phyloP scores from a whole-genome alignment of 495 filamentous ascomycete species.

The Talaromyces nanjingensis region DNA sequence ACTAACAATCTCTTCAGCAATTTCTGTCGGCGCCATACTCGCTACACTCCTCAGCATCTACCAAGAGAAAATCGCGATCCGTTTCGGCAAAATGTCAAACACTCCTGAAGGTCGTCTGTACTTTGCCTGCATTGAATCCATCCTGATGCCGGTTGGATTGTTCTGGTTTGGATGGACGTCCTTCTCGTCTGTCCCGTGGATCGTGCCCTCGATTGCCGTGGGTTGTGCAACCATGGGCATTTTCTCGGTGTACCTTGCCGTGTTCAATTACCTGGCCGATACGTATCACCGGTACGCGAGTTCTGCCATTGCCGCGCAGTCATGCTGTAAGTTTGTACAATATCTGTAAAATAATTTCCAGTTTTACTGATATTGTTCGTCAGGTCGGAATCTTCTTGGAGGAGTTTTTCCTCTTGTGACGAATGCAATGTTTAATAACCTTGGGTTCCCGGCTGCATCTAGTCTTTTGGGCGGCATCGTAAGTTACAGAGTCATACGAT shows the following conservation, averaged over 20 bases:
- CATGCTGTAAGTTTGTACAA: constrained; percentile 45
- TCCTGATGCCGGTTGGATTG: constrained; percentile 63
- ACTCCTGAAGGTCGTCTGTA: constrained; percentile 77
- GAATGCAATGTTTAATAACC: constrained; percentile 57
- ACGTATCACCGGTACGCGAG: constrained; percentile 79
- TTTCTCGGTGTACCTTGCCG: constrained; percentile 79
- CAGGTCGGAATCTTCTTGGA: constrained; percentile 72
- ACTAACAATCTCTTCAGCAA: constrained; percentile 29
- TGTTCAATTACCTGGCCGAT: constrained; percentile 94
- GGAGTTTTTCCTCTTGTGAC: constrained; percentile 79
- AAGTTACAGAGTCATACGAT: constrained; percentile 13
- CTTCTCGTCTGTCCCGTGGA: constrained; percentile 63
- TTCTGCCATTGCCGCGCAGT: constrained; percentile 83
- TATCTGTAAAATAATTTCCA: not conserved
- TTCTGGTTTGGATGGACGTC: constrained; percentile 82
- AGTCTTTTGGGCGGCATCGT: constrained; percentile 70
- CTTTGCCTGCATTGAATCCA: constrained; percentile 68
- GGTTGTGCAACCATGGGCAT: constrained; percentile 80
- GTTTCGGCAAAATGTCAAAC: constrained; percentile 35
- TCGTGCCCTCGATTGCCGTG: constrained; percentile 65
- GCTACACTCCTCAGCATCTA: constrained; percentile 69
- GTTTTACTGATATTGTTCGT: constrained; percentile 1
- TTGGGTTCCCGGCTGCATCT: constrained; percentile 67
- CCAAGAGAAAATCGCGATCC: constrained; percentile 51
- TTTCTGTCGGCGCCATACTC: constrained; percentile 60